phyloP scores from a whole-genome alignment of 768 basidiomycete genomes.

The Sistotremastrum suecicum region DNA sequence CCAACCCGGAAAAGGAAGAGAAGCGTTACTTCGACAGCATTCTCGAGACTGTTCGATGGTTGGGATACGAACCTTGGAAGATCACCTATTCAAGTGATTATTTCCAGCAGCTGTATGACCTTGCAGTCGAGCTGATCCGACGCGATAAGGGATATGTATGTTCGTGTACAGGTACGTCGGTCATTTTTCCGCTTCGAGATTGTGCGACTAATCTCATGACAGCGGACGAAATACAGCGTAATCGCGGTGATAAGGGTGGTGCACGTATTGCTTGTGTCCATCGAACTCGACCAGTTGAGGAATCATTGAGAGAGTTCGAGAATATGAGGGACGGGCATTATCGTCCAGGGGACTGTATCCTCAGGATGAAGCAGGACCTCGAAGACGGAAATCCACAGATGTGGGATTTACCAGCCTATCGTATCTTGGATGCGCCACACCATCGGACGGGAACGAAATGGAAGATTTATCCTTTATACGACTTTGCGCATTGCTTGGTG shows the following conservation, averaged over 20 bases:
- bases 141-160: constrained; percentile 92
- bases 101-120: constrained; percentile 72
- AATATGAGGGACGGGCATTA: constrained; percentile 88
- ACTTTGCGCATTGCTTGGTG: constrained; percentile 95
- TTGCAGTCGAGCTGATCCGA: constrained; percentile 80
- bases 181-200: not conserved
- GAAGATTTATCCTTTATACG: constrained; percentile 98
- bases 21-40: constrained; percentile 93
- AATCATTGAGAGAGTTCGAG: constrained; percentile 80
- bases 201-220: constrained; percentile 1
- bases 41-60: constrained; percentile 88
- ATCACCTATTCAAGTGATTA: constrained; percentile 99
- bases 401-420: constrained; percentile 98
- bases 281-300: constrained; percentile 69
- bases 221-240: constrained; percentile 88
- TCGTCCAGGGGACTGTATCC: constrained; percentile 78
- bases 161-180: constrained; percentile 77
- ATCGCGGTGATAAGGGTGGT: constrained; percentile 69
- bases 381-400: constrained; percentile 91
- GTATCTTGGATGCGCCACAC: constrained; percentile 80
- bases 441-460: constrained; percentile 89
- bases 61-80: constrained; percentile 96
- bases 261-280: constrained; percentile 78
- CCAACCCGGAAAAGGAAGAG: constrained; percentile 97
- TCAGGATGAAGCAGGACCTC: constrained; percentile 97